Evolutionary conservation across 805 yeast genomes (phyloP), one percentile per base, ranked within the genome.

Genomic region (Kurtzmaniella cleridarum): DNA sequence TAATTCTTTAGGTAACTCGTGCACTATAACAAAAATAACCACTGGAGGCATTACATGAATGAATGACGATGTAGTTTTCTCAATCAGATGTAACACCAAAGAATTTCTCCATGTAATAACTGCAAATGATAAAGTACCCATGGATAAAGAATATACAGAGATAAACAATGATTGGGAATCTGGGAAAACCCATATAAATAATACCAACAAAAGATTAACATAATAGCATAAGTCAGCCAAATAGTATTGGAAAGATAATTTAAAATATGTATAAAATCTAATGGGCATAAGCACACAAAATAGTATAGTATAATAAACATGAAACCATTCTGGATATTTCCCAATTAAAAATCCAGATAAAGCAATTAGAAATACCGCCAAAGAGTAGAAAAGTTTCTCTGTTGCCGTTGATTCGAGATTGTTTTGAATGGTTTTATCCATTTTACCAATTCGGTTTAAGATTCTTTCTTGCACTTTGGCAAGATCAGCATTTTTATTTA

Each of bases 71-170:
- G 98, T 93, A 12, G 90, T 87, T 59, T 91, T 91, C 48, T 91
- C 98, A 43, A 91, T 75, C 10, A 91, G 81, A 55, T 91, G 98
- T 35, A 91, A 69, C 7, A 91, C 98, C 40, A 91, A 69, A 5
- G 96, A 89, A 58, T 91, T 91, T 49, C 95, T 73, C 98, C 98
- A 91, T 0, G 96, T 86, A 32, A 91, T 80, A 16, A 91, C 96
- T 0, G 97, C 97, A 75, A 87, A 90, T 5, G 95, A 76, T 40
- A 91, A 63, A 0, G 97, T 87, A 1, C 98, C 98, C 64, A 84
- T 80, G 1, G 93, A 75, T 43, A 91, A 78, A 8, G 96, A 84
- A 60, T 86, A 90, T 47, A 95, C 88, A 2, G 91, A 75, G 12
- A 86, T 78, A 62, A 84, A 91, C 17, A 91, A 66, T 48, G 80